Conservation (phyloP, 1,139 yeast genomes). For the Saccharomycopsis hybrid region DNA sequence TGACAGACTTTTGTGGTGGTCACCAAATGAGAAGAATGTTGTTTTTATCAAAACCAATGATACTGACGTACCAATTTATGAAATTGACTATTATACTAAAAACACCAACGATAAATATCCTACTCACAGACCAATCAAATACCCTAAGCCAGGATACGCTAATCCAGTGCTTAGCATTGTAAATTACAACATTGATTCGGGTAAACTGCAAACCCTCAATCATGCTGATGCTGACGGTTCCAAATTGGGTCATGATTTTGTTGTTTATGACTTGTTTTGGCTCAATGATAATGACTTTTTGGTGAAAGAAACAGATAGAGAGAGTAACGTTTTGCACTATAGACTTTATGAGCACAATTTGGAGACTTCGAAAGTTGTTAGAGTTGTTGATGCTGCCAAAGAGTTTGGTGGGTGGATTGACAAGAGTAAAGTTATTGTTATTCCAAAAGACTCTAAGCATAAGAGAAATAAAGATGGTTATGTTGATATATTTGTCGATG, state of each 20-base stretch:
- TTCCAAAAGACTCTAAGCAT: conserved; percentile 27
- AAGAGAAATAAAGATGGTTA: conserved; percentile 48
- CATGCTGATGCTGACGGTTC: conserved; percentile 14
- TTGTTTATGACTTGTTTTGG: conserved; percentile 73
- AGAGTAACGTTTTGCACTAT: conserved; percentile 52
- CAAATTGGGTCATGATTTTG: conserved; percentile 39
- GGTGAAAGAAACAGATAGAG: conserved; percentile 65
- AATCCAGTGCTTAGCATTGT: conserved; percentile 58
- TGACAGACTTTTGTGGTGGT: conserved; percentile 82
- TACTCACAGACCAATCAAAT: conserved; percentile 46
- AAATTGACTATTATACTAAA: conserved; percentile 56
- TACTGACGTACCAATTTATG: conserved; percentile 56
- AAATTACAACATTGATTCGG: conserved; percentile 36
- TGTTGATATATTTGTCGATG: conserved; percentile 60
- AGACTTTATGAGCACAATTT: conserved; percentile 38
- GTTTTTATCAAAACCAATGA: conserved; percentile 69
- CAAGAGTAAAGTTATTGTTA: conserved; percentile 26
- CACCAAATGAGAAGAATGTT: conserved; percentile 59
- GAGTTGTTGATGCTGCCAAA: conserved; percentile 37
- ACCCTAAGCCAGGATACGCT: conserved; percentile 82
- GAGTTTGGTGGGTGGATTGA: conserved; percentile 51
- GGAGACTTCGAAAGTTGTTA: conserved; percentile 32
- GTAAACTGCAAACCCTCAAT: conserved; percentile 24
- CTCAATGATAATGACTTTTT: conserved; percentile 47
- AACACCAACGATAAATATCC: conserved; percentile 49